Evolutionary conservation across 1,139 yeast species (phyloP).

Genomic region (Starmera stellimalicola): DNA sequence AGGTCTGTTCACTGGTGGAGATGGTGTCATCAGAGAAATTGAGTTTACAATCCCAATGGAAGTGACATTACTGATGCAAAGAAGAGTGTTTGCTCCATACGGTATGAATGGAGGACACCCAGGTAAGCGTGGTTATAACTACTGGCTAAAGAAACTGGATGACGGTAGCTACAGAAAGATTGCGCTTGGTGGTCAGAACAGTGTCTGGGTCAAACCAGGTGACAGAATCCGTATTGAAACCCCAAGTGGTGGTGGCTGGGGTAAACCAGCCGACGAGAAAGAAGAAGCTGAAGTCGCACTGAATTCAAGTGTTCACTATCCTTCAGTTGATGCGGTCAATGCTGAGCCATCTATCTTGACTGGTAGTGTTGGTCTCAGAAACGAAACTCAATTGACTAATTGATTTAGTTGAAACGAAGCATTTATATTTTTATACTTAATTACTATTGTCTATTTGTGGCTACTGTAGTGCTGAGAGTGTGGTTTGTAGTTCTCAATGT

Average conservation of each 20-base stretch:
- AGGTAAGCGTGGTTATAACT: conserved; percentile 51
- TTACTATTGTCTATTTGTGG: no score
- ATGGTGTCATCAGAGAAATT: conserved; percentile 53
- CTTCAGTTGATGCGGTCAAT: conserved; percentile 2
- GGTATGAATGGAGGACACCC: conserved; percentile 53
- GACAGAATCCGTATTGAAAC: conserved; percentile 46
- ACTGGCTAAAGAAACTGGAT: conserved; percentile 34
- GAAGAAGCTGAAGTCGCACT: conserved; percentile 25
- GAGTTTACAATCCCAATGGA: conserved; percentile 48
- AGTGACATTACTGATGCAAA: conserved; percentile 52
- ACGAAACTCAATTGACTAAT: conserved; percentile 1
- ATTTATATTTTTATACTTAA: no score
- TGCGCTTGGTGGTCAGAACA: conserved; percentile 38
- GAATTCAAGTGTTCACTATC: conserved; percentile 1
- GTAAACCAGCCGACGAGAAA: conserved; percentile 20
- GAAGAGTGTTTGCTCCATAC: conserved; percentile 50
- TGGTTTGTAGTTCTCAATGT: no score
- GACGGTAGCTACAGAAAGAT: conserved; percentile 31
- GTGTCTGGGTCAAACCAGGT: conserved; percentile 37
- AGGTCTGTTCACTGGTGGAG: conserved; percentile 49
- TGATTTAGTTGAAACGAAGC: no score
- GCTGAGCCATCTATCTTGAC: conserved; percentile 2
- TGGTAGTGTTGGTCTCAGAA: conserved; percentile 3
- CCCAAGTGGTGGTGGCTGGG: conserved; percentile 51
- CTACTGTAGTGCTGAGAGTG: no score